Conservation (phyloP, 176 grass and related monocot species). For the Avena atlantica region DNA sequence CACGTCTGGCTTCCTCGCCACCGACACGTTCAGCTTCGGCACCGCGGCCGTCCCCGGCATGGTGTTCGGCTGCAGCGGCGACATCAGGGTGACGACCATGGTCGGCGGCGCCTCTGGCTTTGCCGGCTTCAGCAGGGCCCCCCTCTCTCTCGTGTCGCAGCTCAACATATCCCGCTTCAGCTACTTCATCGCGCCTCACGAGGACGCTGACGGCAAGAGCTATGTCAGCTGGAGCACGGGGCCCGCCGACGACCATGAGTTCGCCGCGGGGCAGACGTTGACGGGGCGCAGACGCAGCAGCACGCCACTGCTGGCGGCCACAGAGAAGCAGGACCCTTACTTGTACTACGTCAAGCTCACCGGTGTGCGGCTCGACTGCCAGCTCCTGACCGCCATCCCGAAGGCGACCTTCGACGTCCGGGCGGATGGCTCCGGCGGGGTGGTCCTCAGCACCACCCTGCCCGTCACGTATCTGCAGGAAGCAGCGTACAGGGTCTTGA, state of each 20-base stretch:
- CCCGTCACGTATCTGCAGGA: slow-evolving; percentile 37
- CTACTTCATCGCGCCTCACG: neutral
- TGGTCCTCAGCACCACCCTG: slow-evolving; percentile 31
- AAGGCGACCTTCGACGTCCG: neutral
- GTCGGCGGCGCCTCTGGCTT: neutral
- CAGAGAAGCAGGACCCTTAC: neutral
- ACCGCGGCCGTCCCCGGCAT: neutral
- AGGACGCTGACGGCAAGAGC: neutral
- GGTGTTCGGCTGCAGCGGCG: neutral
- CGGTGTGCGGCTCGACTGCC: too few relatives aligned
- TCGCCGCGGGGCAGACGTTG: too few relatives aligned
- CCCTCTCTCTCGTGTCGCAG: neutral
- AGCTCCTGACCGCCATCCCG: neutral
- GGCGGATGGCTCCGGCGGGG: slow-evolving; percentile 34
- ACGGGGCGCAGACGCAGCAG: too few relatives aligned
- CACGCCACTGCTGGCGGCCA: neutral
- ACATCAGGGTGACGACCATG: neutral
- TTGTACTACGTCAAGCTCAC: neutral
- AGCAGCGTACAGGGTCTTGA: slow-evolving; percentile 10
- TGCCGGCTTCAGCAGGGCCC: neutral
- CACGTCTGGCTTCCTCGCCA: neutral
- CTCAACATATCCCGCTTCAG: neutral
- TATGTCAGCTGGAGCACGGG: neutral
- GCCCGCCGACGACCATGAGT: too few relatives aligned
- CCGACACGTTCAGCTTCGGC: neutral